Evolutionary conservation across 352 stramenopile genomes (phyloP).

Genomic region (Phytophthora parvispora): DNA sequence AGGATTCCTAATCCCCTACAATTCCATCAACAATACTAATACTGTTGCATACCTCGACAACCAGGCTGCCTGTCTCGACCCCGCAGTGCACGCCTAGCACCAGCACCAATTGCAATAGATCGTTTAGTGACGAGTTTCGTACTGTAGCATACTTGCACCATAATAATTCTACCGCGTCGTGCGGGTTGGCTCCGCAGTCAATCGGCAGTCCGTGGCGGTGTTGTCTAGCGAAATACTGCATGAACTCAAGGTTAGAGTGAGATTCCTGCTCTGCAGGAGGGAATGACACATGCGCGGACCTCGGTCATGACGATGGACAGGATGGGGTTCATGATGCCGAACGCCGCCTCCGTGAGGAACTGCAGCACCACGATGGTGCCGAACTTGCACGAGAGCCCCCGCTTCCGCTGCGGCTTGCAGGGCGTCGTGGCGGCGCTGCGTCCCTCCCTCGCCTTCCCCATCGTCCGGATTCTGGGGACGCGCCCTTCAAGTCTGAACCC

Average conservation of each 20-base stretch:
- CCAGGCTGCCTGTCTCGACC: constrained; percentile 78
- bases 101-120: not conserved
- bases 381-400: constrained; percentile 49
- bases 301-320: constrained; percentile 80
- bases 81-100: constrained; percentile 60
- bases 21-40: not conserved
- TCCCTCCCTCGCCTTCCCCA: constrained; percentile 20
- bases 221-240: constrained; percentile 82
- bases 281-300: constrained; percentile 25
- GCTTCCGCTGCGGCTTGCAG: constrained; percentile 7
- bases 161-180: constrained; percentile 36
- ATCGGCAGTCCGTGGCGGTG: constrained; percentile 59
- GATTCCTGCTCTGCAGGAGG: not conserved
- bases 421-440: not conserved
- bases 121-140: too few species aligned
- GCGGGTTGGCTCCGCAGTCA: constrained; percentile 68
- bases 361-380: constrained; percentile 58
- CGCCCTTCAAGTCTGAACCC: not conserved
- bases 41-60: constrained; percentile 57
- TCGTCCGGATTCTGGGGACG: not conserved
- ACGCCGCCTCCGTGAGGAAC: constrained; percentile 70
- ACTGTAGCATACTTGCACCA: not conserved
- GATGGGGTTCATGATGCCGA: constrained; percentile 78
- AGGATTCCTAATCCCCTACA: not conserved
- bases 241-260: not conserved